Conservation (phyloP, 352 stramenopile species). For the Thraustotheca clavata region DNA sequence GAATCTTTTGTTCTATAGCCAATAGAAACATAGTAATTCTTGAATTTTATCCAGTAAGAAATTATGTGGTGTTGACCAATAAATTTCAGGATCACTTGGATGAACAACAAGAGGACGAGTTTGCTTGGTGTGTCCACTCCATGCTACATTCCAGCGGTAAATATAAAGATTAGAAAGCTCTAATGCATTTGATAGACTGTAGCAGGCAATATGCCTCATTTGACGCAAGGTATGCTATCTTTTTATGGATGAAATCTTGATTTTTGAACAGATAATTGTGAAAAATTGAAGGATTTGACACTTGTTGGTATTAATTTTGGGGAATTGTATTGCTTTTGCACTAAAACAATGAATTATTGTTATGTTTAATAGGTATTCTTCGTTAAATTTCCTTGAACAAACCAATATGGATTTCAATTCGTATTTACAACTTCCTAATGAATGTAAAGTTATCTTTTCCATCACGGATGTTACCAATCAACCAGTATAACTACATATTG, state of each 20-base stretch:
- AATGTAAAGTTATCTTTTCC: conserved; percentile 48
- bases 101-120: neutral
- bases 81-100: neutral
- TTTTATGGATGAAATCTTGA: neutral
- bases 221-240: conserved; percentile 42
- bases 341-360: conserved; percentile 18
- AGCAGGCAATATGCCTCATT: conserved; percentile 53
- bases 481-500: neutral
- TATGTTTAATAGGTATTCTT: conserved; percentile 26
- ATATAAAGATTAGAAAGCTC: neutral
- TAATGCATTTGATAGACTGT: conserved; percentile 28
- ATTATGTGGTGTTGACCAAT: conserved; percentile 4
- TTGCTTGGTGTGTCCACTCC: conserved; percentile 30
- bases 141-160: conserved; percentile 53
- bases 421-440: conserved; percentile 38
- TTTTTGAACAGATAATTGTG: conserved; percentile 41
- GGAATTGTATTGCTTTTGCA: conserved; percentile 40
- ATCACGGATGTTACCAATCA: conserved; percentile 58
- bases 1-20: neutral
- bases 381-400: conserved; percentile 30
- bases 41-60: neutral
- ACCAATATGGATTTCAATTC: conserved; percentile 36
- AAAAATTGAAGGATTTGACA: conserved; percentile 46
- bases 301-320: conserved; percentile 58
- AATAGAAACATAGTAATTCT: neutral